Percentiles rank a stretch among this genome's conserved stretches.
Evolutionary conservation across 352 stramenopile species (phyloP).

Genomic region (Phytophthora fragariae): DNA sequence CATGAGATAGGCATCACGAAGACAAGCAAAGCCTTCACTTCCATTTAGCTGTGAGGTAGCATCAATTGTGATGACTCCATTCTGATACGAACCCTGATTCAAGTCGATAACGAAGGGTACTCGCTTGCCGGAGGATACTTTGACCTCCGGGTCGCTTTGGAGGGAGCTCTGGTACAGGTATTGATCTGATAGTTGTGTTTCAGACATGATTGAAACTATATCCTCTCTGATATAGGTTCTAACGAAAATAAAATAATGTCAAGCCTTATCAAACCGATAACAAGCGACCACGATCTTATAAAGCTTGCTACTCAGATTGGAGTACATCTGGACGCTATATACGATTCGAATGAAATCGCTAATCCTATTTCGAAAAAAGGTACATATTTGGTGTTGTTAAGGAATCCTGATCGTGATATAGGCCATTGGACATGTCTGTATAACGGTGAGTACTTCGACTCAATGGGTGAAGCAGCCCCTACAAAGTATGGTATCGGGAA

Average conservation of each 20-base stretch:
- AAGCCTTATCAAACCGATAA: conserved; percentile 2
- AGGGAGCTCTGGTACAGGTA: conserved; percentile 21
- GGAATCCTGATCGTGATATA: conserved; percentile 10
- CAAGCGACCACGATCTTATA: conserved; percentile 15
- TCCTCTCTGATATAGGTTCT: conserved; percentile 18
- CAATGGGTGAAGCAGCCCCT: not conserved
- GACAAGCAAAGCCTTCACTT: conserved; percentile 5
- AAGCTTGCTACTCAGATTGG: conserved; percentile 9
- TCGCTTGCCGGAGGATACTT: not conserved
- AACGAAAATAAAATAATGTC: conserved; percentile 17
- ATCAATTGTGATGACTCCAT: conserved; percentile 22
- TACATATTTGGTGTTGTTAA: conserved; percentile 20
- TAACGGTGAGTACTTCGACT: conserved; percentile 28
- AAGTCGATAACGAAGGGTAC: conserved; percentile 11
- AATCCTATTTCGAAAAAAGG: not conserved
- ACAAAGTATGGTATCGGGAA: conserved; percentile 5
- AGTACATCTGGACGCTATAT: conserved; percentile 16
- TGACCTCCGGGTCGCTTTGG: conserved; percentile 1
- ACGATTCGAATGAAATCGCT: conserved; percentile 23
- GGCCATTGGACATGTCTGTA: conserved; percentile 17
- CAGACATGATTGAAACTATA: conserved; percentile 18
- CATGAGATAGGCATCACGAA: conserved; percentile 14
- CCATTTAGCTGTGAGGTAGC: conserved; percentile 19
- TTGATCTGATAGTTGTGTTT: conserved; percentile 24
- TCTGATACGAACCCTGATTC: conserved; percentile 12